A percentile compares a stretch with the other conserved stretches of the same genome.
These are phyloP conservation scores for Lathyrus oleraceus DNA, from an alignment of 306 rosid species.

Conservation along the genomic window DNA sequence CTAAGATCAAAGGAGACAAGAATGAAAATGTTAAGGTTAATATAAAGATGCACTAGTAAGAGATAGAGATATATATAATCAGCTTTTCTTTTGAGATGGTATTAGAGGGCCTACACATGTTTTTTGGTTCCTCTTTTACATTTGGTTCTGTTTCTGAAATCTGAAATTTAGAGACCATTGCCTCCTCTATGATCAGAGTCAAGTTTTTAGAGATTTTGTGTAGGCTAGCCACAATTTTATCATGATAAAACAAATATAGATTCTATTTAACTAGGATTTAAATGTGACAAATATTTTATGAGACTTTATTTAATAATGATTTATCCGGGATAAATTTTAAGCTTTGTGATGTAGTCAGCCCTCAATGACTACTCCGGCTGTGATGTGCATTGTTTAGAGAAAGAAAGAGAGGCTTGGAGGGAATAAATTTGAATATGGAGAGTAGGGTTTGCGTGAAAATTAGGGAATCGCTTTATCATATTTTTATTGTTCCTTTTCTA, in stretches of 20 bases:
- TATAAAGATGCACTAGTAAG: constrained; percentile 26
- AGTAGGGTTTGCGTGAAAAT: constrained; percentile 33
- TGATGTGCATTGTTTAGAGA: constrained; percentile 19
- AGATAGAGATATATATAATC: constrained; percentile 44
- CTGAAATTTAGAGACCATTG: constrained; percentile 28
- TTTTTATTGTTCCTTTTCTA: neutral
- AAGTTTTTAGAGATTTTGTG: too few relatives aligned
- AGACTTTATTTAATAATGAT: too few relatives aligned
- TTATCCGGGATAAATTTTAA: too few relatives aligned
- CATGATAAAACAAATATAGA: too few relatives aligned
- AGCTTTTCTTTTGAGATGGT: constrained; percentile 64
- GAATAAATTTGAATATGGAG: constrained; percentile 42
- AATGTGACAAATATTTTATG: too few relatives aligned
- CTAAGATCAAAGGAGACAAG: constrained; percentile 39
- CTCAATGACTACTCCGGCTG: neutral
- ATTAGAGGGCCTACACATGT: constrained; percentile 44
- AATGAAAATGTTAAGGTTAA: constrained; percentile 38
- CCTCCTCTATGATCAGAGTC: neutral
- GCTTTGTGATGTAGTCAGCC: too few relatives aligned
- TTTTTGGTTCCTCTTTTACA: constrained; percentile 42
- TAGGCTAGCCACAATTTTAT: too few relatives aligned
- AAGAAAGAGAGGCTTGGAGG: constrained; percentile 33
- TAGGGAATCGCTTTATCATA: neutral
- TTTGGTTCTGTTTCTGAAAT: constrained; percentile 37
- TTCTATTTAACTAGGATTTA: too few relatives aligned